Evolutionary conservation across 2,329 filamentous ascomycete genomes (phyloP), one percentile per base, ranked within the genome.

Genomic region (Fusarium proliferatum): DNA sequence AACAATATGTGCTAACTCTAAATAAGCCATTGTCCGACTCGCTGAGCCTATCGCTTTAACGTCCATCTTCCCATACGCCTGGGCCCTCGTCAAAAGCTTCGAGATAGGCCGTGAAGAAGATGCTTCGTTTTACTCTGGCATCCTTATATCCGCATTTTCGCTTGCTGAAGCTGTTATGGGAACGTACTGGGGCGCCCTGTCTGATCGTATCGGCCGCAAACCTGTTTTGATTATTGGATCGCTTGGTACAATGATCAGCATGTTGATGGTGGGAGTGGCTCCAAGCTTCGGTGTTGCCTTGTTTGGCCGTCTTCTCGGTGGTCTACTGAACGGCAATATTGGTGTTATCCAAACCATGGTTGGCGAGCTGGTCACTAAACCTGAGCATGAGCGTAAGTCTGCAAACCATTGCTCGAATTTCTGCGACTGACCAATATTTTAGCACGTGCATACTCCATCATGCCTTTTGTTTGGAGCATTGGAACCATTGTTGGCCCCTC

Each of bases 301-400:
- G 49, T 79, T 90, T 36, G 95, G 94, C 19, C 88, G 95, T 77
- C 89, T 91, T 49, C 80, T 96, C 19, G 95, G 94, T 46, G 95
- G 95, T 28, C 86, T 95, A 17, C 86, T 98, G 62, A 97, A 97
- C 81, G 95, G 95, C 67, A 97, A 97, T 79, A 94, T 97, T 75
- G 95, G 93, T 34, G 93, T 96, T 41, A 94, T 96, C 74, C 93
- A 97, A 82, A 97, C 94, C 23, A 97, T 97, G 93, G 95, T 97
- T 19, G 94, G 92, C 34, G 95, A 98, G 82, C 82, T 97, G 63
- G 93, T 97, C 58, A 93, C 88, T 39, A 93, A 92, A 65, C 94
- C 93, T 19, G 93, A 95, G 77, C 94, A 97, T 82, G 94, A 97
- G 83, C 94, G 92, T 94, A 84, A 86, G 91, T 89, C n/a, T 53